Conservation (phyloP, 164 flowering plant genomes). For the Aristolochia fimbriata region DNA sequence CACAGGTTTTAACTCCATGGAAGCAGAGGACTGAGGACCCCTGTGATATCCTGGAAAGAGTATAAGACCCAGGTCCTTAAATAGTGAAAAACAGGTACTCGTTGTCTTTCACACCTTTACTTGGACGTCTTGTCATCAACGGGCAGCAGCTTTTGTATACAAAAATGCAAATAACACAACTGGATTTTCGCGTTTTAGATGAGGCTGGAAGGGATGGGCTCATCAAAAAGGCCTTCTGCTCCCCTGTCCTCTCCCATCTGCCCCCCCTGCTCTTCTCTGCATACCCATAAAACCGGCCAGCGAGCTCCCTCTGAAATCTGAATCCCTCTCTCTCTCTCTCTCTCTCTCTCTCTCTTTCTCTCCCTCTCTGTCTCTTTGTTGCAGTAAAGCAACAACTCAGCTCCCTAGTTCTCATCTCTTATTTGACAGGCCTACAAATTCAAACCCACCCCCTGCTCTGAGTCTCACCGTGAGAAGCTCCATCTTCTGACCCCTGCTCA, state of each 20-base stretch:
- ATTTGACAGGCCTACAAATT: too few species aligned
- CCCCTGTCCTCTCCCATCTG: conserved; percentile 8
- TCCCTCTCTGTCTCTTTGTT: too few species aligned
- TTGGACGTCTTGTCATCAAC: conserved; percentile 27
- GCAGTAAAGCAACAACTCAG: too few species aligned
- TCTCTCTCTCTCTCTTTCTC: too few species aligned
- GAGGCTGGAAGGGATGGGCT: conserved; percentile 19
- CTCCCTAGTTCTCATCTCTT: too few species aligned
- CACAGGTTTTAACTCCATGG: conserved; percentile 20
- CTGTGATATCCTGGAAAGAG: conserved; percentile 16
- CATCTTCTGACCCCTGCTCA: too few species aligned
- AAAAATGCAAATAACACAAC: conserved; percentile 27
- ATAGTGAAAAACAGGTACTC: conserved; percentile 8
- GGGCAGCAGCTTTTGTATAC: conserved; percentile 20
- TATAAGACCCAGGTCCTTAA: conserved; percentile 22
- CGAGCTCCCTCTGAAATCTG: neutral
- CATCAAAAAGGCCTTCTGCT: conserved; percentile 15
- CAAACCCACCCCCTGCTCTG: too few species aligned
- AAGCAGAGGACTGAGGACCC: conserved; percentile 17
- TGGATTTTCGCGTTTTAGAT: conserved; percentile 22
- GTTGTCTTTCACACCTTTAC: conserved; percentile 16
- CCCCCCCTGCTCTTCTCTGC: conserved; percentile 12
- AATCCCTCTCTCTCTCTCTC: too few species aligned
- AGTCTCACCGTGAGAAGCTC: too few species aligned
- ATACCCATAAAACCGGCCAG: conserved; percentile 16